Conservation (phyloP, 1,284 basidiomycete species). For the Leucoagaricus sp. region DNA sequence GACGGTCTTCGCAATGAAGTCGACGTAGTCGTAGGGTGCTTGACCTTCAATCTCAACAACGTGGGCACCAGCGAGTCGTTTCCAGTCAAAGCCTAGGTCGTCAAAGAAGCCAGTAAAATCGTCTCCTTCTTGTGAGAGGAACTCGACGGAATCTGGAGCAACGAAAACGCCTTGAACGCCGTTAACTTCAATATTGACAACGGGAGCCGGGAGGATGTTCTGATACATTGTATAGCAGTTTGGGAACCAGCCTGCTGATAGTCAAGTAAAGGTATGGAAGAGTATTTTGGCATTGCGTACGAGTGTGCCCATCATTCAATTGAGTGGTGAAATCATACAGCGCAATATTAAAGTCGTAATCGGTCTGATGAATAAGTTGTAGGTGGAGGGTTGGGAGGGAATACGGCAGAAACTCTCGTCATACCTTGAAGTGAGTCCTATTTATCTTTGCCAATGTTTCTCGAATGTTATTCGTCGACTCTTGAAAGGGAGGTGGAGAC, state of each 20-base stretch:
- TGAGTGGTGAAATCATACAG: slow-evolving; percentile 57
- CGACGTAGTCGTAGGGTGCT: slow-evolving; percentile 57
- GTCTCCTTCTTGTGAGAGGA: slow-evolving; percentile 46
- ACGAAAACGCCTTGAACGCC: slow-evolving; percentile 57
- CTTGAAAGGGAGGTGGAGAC: slow-evolving; percentile 62
- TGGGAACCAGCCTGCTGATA: slow-evolving; percentile 52
- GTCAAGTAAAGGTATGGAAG: neutral
- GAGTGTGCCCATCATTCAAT: slow-evolving; percentile 67
- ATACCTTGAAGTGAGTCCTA: slow-evolving; percentile 45
- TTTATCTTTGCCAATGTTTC: slow-evolving; percentile 49
- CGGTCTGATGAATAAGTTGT: slow-evolving; percentile 38
- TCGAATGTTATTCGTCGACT: slow-evolving; percentile 58
- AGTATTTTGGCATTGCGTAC: slow-evolving; percentile 31
- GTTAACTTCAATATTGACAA: slow-evolving; percentile 54
- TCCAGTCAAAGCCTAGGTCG: slow-evolving; percentile 55
- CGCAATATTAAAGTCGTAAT: slow-evolving; percentile 65
- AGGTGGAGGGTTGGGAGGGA: neutral
- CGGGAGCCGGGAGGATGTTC: slow-evolving; percentile 59
- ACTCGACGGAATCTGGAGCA: slow-evolving; percentile 54
- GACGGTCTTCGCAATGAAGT: slow-evolving; percentile 54
- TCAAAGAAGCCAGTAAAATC: slow-evolving; percentile 52
- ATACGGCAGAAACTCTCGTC: slow-evolving; percentile 16
- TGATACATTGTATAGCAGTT: slow-evolving; percentile 59
- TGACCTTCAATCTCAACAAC: slow-evolving; percentile 56
- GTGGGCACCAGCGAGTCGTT: slow-evolving; percentile 59